These are phyloP conservation scores for Wickerhamomyces bisporus DNA, from an alignment of 805 yeast genomes.

Conservation along the genomic window DNA sequence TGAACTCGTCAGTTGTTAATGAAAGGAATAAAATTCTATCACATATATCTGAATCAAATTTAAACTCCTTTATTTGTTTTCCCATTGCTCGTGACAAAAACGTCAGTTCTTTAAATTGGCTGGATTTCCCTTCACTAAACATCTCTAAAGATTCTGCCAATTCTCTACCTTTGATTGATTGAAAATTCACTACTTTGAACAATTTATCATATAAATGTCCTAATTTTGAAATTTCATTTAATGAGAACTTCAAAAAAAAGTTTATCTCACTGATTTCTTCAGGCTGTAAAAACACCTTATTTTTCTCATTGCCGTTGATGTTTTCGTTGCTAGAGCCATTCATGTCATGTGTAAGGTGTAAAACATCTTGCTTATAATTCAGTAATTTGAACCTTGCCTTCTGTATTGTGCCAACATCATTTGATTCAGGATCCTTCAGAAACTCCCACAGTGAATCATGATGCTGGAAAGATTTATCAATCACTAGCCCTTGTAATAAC, in stretches of 20 bases:
- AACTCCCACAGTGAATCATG: slow-evolving; percentile 41
- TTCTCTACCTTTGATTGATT: slow-evolving; percentile 17
- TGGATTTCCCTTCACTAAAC: slow-evolving; percentile 3
- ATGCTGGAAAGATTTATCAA: slow-evolving; percentile 31
- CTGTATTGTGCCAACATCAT: slow-evolving; percentile 30
- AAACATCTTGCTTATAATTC: slow-evolving; percentile 26
- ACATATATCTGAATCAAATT: slow-evolving; percentile 14
- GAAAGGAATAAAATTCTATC: slow-evolving; percentile 16
- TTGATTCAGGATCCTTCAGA: slow-evolving; percentile 26
- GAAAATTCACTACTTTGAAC: slow-evolving; percentile 31
- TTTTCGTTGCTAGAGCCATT: slow-evolving; percentile 2
- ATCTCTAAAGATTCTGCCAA: slow-evolving; percentile 13
- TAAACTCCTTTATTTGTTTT: slow-evolving; percentile 19
- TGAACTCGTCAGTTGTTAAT: slow-evolving; percentile 22
- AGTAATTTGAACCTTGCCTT: slow-evolving; percentile 23
- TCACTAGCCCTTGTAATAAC: slow-evolving; percentile 38
- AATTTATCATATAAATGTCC: slow-evolving; percentile 28
- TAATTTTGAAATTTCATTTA: slow-evolving; percentile 35
- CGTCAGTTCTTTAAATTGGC: slow-evolving; percentile 14
- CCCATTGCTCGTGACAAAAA: slow-evolving; percentile 9
- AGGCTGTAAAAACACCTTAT: slow-evolving; percentile 24
- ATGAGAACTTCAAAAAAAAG: slow-evolving; percentile 42
- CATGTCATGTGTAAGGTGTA: neutral
- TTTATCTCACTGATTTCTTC: slow-evolving; percentile 42
- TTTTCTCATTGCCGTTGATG: no score